Percentiles rank a stretch among this genome's conserved stretches.
phyloP scores from a whole-genome alignment of 805 yeast species.

The Hanseniaspora thailandica region DNA sequence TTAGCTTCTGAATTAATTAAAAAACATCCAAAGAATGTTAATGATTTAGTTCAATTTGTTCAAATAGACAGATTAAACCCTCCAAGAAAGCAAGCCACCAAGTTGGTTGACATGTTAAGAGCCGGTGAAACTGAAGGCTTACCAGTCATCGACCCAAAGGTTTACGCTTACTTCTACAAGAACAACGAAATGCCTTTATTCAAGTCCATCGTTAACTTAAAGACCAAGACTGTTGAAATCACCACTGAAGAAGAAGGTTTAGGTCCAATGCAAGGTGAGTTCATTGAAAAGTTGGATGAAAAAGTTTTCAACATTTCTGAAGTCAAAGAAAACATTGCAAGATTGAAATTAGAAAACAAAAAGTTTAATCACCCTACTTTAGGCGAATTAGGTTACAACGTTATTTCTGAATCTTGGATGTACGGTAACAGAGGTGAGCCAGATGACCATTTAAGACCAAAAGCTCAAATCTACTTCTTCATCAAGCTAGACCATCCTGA shows the following conservation, averaged over 20 bases:
- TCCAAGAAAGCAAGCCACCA: constrained; percentile 60
- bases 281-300: constrained; percentile 43
- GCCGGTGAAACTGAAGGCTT: constrained; percentile 33
- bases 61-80: constrained; percentile 66
- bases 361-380: constrained; percentile 23
- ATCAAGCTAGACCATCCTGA: constrained; percentile 56
- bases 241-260: constrained; percentile 45
- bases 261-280: constrained; percentile 65
- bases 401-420: constrained; percentile 73
- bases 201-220: constrained; percentile 61
- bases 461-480: constrained; percentile 66
- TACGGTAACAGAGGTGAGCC: constrained; percentile 57
- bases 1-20: constrained; percentile 5
- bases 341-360: constrained; percentile 48
- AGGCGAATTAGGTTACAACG: constrained; percentile 25
- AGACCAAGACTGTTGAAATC: constrained; percentile 50
- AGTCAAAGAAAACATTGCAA: constrained; percentile 52
- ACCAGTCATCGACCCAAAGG: constrained; percentile 56
- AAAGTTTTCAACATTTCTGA: constrained; percentile 42
- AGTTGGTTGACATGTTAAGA: constrained; percentile 56
- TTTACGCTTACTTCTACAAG: constrained; percentile 55
- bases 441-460: constrained; percentile 39
- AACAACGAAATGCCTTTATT: constrained; percentile 41
- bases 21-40: constrained; percentile 12
- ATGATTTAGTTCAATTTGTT: constrained; percentile 45